Conservation (phyloP, 2,329 filamentous ascomycete genomes). For the Dactylonectria estremocensis region DNA sequence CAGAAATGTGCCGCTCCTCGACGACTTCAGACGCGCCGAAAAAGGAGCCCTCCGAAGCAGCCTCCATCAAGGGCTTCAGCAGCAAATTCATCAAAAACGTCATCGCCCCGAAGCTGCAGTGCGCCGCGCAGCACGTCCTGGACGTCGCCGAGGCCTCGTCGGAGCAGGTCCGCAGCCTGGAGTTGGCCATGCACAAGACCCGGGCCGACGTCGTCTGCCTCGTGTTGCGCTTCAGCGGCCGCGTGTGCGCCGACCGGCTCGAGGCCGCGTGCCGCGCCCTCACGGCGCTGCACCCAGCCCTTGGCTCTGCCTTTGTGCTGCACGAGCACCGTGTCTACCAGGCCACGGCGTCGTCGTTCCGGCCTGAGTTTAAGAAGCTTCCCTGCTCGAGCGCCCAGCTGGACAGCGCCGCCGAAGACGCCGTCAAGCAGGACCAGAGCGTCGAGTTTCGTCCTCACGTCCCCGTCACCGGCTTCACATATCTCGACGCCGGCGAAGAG, state of each 20-base stretch:
- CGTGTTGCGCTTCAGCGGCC: conserved; percentile 63
- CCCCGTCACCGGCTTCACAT: conserved; percentile 66
- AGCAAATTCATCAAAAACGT: conserved; percentile 58
- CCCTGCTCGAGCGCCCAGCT: conserved; percentile 60
- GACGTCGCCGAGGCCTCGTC: conserved; percentile 66
- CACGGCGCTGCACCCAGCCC: conserved; percentile 62
- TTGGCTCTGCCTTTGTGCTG: conserved; percentile 68
- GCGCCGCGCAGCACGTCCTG: conserved; percentile 59
- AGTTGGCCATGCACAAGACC: conserved; percentile 61
- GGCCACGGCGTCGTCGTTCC: conserved; percentile 61
- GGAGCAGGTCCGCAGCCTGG: conserved; percentile 64
- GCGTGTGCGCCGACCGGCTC: conserved; percentile 59
- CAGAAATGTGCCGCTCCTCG: conserved; percentile 61
- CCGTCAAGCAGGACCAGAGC: conserved; percentile 61
- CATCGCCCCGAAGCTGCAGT: conserved; percentile 60
- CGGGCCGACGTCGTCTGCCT: conserved; percentile 65
- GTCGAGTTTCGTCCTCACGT: conserved; percentile 57
- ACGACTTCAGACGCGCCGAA: conserved; percentile 36
- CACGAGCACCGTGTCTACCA: conserved; percentile 65
- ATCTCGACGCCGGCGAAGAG: conserved; percentile 64
- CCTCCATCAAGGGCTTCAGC: conserved; percentile 39
- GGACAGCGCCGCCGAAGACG: conserved; percentile 55
- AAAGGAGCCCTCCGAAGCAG: background rate
- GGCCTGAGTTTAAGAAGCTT: conserved; percentile 61
- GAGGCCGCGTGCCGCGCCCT: conserved; percentile 64